Evolutionary conservation across 1,284 basidiomycete species (phyloP), one percentile per base, ranked within the genome.

Genomic region (Ceratobasidium sp.): DNA sequence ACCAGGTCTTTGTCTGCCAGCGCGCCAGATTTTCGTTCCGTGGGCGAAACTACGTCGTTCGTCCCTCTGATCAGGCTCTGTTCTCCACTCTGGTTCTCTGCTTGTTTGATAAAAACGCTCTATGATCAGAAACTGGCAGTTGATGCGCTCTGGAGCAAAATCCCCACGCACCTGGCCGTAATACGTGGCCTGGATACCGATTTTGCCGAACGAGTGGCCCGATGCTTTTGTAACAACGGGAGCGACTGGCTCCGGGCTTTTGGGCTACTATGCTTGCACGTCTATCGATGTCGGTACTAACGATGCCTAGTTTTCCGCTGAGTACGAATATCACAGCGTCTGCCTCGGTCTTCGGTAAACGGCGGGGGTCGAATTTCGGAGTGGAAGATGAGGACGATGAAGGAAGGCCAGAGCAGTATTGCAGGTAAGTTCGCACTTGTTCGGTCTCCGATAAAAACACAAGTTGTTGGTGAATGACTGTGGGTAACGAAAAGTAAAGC

Each of bases 361-460:
- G 38, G 52, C 64, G 60, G 64, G 64, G 64, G 64, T 68, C 49
- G 64, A 68, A 68, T 68, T 55, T 68, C 64, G 64, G 64, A 68
- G 64, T 68, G 42, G 29, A 42, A 40, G 64, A 55, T 55, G 64
- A 25, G 27, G 49, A 67, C 62, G 50, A 58, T 58, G 55, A 67
- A 68, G 64, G 64, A 68, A 68, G 52, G 52, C 25, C 20, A 29
- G 29, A 20, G n/a, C 1, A 34, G 64, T 29, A 31, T 55, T 5
- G 52, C 20, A 43, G 64, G 64, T 68, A 68, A 55, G 64, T 68
- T 68, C 43, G 64, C 31, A 27, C 20, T n/a, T 32, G 35, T 55
- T 68, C 53, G 38, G 64, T 68, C 53, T 68, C 64, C 64, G 53
- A 50, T 50, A 55, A 54, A 40, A 47, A 52, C 27, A 42, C 32